Evolutionary conservation across 129 eudicot genomes (phyloP).

Genomic region (Flaveria brownii): DNA sequence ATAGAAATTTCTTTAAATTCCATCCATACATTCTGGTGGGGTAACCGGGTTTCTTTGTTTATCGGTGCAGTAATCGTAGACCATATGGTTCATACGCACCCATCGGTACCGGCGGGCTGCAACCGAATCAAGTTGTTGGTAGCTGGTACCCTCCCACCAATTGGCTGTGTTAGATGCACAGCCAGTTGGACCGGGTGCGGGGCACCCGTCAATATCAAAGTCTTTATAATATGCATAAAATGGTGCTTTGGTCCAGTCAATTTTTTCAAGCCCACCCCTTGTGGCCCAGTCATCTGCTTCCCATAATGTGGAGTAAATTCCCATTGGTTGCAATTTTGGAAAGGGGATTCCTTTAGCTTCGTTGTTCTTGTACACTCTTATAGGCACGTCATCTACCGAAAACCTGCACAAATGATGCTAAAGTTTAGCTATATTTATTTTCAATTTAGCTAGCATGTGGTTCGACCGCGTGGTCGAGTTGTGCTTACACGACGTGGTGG

Average conservation of each 20-base stretch:
- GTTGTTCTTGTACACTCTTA: conserved; percentile 86
- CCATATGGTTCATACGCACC: conserved; percentile 66
- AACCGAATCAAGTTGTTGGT: conserved; percentile 49
- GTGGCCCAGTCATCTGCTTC: conserved; percentile 98
- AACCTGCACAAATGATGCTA: conserved; percentile 41
- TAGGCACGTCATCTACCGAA: conserved; percentile 73
- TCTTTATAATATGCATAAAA: conserved; percentile 80
- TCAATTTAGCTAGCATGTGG: not conserved
- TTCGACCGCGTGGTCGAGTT: not conserved
- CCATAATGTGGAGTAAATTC: conserved; percentile 83
- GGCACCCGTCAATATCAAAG: conserved; percentile 79
- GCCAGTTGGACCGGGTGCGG: conserved; percentile 51
- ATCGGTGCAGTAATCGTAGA: conserved; percentile 76
- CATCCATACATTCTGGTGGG: conserved; percentile 64
- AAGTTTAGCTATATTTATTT: not conserved
- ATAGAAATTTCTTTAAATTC: conserved; percentile 32
- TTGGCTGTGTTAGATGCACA: conserved; percentile 50
- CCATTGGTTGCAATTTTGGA: conserved; percentile 83
- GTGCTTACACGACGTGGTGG: conserved; percentile 61
- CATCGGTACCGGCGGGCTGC: conserved; percentile 54
- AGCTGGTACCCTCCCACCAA: conserved; percentile 69
- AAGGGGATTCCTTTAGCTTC: conserved; percentile 66
- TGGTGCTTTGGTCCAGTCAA: conserved; percentile 89
- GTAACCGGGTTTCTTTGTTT: conserved; percentile 44
- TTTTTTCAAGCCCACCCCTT: conserved; percentile 81